A percentile compares a stretch with the other conserved stretches of the same genome.
Conservation (phyloP, 148 eudicot species). For the Tetragonia tetragonoides region DNA sequence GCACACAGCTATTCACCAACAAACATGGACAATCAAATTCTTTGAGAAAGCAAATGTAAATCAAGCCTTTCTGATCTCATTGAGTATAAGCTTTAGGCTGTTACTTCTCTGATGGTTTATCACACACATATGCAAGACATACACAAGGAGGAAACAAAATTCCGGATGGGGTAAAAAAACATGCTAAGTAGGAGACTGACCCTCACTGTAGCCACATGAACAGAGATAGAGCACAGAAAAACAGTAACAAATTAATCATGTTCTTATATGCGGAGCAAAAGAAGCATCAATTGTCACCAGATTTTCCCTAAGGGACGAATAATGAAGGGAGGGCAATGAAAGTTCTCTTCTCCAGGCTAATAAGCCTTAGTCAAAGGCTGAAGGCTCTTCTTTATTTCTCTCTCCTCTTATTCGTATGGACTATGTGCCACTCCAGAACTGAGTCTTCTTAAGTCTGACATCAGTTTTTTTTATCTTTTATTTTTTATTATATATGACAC, state of each 20-base stretch:
- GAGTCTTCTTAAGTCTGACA: neutral
- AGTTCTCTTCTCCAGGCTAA: neutral
- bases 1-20: neutral
- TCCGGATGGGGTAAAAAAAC: neutral
- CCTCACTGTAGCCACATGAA: neutral
- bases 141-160: neutral
- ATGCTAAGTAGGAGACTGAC: neutral
- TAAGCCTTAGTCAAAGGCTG: neutral
- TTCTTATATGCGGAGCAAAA: neutral
- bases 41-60: neutral
- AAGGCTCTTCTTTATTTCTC: neutral
- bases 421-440: neutral
- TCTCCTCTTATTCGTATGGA: neutral
- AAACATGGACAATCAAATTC: neutral
- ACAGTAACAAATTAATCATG: neutral
- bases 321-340: neutral
- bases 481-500: no score
- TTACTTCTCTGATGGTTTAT: neutral
- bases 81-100: neutral
- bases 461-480: neutral
- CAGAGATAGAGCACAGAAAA: neutral
- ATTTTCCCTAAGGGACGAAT: neutral
- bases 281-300: neutral
- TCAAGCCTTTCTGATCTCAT: neutral
- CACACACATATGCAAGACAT: neutral